Evolutionary conservation across 2,329 filamentous ascomycete genomes (phyloP).

Genomic region (Cladophialophora carrionii): DNA sequence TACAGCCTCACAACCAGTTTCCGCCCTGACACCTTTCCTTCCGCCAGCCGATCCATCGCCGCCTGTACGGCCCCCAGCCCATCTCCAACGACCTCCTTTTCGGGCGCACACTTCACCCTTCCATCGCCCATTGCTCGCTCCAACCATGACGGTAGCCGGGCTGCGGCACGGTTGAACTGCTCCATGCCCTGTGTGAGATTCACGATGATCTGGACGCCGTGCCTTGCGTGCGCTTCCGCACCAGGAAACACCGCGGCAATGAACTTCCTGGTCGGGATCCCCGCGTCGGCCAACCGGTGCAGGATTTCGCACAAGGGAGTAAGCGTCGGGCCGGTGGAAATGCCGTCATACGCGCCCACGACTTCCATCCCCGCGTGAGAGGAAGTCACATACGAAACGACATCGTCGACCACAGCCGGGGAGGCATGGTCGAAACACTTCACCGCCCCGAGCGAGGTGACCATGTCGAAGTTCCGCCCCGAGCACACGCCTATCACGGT

Average conservation of each 20-base stretch:
- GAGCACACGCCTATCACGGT: constrained; percentile 45
- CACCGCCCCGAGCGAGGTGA: constrained; percentile 41
- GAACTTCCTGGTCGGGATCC: constrained; percentile 3
- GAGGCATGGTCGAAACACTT: constrained; percentile 52
- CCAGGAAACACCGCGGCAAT: constrained; percentile 12
- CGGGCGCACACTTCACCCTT: constrained; percentile 2
- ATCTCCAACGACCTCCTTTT: constrained; percentile 1
- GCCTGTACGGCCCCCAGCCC: constrained; percentile 5
- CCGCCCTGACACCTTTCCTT: constrained; percentile 7
- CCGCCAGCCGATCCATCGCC: constrained; percentile 10
- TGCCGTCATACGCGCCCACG: constrained; percentile 14
- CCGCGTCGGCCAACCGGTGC: neutral
- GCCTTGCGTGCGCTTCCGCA: constrained; percentile 1
- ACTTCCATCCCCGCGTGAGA: neutral
- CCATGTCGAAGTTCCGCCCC: constrained; percentile 39
- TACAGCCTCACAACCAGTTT: constrained; percentile 10
- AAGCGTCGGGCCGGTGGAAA: constrained; percentile 5
- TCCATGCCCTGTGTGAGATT: constrained; percentile 6
- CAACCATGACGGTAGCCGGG: neutral
- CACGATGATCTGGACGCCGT: constrained; percentile 7
- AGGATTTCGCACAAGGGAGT: constrained; percentile 7
- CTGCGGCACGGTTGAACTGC: neutral
- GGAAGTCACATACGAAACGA: constrained; percentile 2
- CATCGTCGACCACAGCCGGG: neutral
- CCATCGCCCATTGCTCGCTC: constrained; percentile 4